These are phyloP conservation scores for Lichtheimia hyalospora DNA, from an alignment of 371 early-diverging fungal genomes.

Conservation along the genomic window DNA sequence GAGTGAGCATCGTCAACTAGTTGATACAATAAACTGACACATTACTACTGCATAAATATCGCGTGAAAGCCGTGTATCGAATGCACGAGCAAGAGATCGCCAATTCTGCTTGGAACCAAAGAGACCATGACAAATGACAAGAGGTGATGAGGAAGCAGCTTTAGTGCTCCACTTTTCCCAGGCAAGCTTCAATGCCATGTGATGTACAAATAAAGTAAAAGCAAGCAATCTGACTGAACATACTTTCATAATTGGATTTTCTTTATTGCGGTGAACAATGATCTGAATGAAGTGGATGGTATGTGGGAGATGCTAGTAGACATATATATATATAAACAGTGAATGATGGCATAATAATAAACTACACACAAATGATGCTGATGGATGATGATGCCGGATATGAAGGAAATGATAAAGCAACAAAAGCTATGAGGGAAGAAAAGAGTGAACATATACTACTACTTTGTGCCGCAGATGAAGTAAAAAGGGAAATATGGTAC, in stretches of 20 bases:
- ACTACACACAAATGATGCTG: too few species aligned
- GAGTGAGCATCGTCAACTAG: not conserved
- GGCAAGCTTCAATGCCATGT: constrained; percentile 12
- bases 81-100: constrained; percentile 75
- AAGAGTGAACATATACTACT: not conserved
- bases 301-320: too few species aligned
- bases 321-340: too few species aligned
- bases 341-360: too few species aligned
- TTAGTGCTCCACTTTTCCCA: constrained; percentile 25
- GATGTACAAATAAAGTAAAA: not conserved
- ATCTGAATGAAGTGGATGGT: too few species aligned
- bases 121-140: constrained; percentile 76
- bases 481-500: constrained; percentile 3
- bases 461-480: not conserved
- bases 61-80: constrained; percentile 61
- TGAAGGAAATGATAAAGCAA: not conserved
- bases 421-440: not conserved
- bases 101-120: constrained; percentile 95
- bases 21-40: too few species aligned
- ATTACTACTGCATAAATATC: constrained; percentile 63
- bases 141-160: not conserved
- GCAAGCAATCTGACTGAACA: not conserved
- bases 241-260: too few species aligned
- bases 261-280: too few species aligned
- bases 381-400: too few species aligned